Percentiles rank a stretch among this genome's conserved stretches.
These are phyloP conservation scores for Trichomonascus vanleenenianus DNA, from an alignment of 805 yeast species.

Conservation along the genomic window DNA sequence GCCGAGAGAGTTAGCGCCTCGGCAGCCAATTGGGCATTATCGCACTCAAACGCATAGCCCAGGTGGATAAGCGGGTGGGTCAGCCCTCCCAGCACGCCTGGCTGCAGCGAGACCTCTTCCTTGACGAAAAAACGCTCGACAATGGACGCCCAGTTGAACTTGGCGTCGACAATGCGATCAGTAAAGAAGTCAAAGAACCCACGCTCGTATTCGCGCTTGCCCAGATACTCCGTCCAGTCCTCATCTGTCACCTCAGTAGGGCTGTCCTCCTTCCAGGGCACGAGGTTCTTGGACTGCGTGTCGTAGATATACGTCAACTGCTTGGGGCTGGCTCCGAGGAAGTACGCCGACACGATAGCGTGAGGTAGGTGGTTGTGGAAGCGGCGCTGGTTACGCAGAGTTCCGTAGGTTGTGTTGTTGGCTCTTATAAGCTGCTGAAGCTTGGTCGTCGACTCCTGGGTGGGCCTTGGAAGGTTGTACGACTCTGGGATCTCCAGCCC, in stretches of 20 bases:
- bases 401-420: constrained; percentile 25
- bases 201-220: constrained; percentile 27
- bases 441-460: constrained; percentile 16
- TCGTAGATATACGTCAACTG: constrained; percentile 27
- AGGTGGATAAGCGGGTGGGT: constrained; percentile 29
- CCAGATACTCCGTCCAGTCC: constrained; percentile 26
- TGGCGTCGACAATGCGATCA: constrained; percentile 29
- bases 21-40: constrained; percentile 28
- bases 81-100: constrained; percentile 20
- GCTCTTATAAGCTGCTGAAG: constrained; percentile 26
- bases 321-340: constrained; percentile 29
- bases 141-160: constrained; percentile 28
- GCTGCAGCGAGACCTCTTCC: constrained; percentile 11
- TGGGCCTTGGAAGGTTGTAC: constrained; percentile 10
- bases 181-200: constrained; percentile 33
- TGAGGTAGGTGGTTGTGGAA: constrained; percentile 29
- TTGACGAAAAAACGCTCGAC: constrained; percentile 19
- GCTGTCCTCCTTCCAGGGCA: constrained; percentile 32
- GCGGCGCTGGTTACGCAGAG: constrained; percentile 21
- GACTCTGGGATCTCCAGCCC: constrained; percentile 10
- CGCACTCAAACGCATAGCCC: constrained; percentile 30
- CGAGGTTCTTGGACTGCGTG: constrained; percentile 16
- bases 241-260: constrained; percentile 32
- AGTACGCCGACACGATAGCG: constrained; percentile 29
- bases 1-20: constrained; percentile 29